Base-by-base conservation (phyloP, 2,329 filamentous ascomycete genomes). In the Acarospora socialis region DNA sequence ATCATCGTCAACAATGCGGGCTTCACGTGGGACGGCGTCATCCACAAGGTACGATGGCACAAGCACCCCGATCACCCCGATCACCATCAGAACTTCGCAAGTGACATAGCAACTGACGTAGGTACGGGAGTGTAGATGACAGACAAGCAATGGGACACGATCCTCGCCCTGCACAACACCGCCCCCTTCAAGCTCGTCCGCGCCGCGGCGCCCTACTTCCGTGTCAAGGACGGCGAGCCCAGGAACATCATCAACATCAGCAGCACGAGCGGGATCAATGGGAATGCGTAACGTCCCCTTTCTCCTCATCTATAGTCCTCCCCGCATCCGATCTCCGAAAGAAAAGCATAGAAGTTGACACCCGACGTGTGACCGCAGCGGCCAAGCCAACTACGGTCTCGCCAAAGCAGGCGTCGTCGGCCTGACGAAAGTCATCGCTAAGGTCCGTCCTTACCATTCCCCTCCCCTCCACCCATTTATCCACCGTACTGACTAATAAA, bases 1-100 rank as follows among this genome's bases (percentile, higher is more conserved):
- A 79, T 90, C 51, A 77, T 92, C 35, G 80, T 92, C 37, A 92
- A 92, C 58, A 92, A 92, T 53, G 84, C 83, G 1, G 83, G 82
- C 24, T 92, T 82, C 58, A 92, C 84, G 1, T 92, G 83, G 81
- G 84, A 93, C 54, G 84, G 78, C 5, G 82, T 92, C 22, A 83
- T 92, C 43, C 81, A 92, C 65, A 92, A 90, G 59, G 66, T 69
- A 14, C 43, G 36, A 21, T 4, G 7, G 7, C 7, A n/a, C n/a
- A n/a, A n/a, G n/a, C n/a, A 7, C 23, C 22, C 31, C 9, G 17
- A 21, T 23, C 13, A n/a, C 8, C 40, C 43, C 32, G 46, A 47
- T 26, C 9, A 37, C 27, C 24, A 23, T 21, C 26, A 23, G 5
- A 35, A 19, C 24, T 14, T 31, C 10, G 23, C 16, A 20, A 8